These are phyloP conservation scores for Lactarius deliciosus DNA, from an alignment of 768 basidiomycete genomes.

Conservation along the genomic window DNA sequence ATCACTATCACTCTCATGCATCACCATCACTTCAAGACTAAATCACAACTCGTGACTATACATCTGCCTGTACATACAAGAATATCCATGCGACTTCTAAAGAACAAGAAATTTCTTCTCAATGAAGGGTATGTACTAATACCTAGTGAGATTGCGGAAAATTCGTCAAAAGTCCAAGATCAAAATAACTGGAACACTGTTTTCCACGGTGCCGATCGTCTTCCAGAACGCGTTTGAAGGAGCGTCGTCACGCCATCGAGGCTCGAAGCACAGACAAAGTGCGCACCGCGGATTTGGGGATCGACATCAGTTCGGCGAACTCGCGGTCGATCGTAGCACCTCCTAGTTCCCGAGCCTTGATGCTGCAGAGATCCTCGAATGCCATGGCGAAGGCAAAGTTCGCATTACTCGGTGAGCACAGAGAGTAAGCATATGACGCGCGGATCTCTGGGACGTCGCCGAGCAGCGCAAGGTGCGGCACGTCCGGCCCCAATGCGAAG, in stretches of 20 bases:
- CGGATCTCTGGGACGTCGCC: conserved; percentile 19
- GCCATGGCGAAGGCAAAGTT: conserved; percentile 24
- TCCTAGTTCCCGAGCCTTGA: conserved; percentile 25
- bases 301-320: conserved; percentile 38
- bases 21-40: neutral
- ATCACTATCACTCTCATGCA: neutral
- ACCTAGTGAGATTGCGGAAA: too few relatives aligned
- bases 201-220: neutral
- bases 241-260: neutral
- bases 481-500: conserved; percentile 18
- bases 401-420: neutral
- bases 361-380: conserved; percentile 15
- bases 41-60: neutral
- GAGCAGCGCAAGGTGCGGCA: conserved; percentile 18
- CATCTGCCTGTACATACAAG: neutral
- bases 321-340: conserved; percentile 14
- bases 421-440: conserved; percentile 23
- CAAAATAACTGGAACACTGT: too few relatives aligned
- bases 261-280: conserved; percentile 14
- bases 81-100: neutral
- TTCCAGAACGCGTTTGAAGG: neutral
- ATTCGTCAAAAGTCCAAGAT: too few relatives aligned
- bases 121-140: too few relatives aligned
- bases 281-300: conserved; percentile 32
- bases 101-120: too few relatives aligned